phyloP scores from a whole-genome alignment of 768 basidiomycete genomes.

The Lactarius quietus region DNA sequence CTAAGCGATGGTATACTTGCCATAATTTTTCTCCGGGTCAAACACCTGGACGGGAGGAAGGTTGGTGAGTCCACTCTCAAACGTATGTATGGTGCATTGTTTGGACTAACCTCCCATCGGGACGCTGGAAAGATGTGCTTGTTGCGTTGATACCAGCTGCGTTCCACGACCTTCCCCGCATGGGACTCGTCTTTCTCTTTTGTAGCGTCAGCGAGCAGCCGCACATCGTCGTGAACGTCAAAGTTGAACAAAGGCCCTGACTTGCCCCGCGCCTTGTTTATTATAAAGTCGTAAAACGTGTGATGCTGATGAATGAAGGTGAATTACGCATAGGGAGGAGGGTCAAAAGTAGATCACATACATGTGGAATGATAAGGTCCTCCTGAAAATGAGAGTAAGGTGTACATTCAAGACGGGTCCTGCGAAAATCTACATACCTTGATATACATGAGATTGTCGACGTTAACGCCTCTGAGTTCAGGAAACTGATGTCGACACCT shows the following conservation, averaged over 20 bases:
- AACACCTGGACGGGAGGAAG: conserved; percentile 56
- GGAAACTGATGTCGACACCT: conserved; percentile 93
- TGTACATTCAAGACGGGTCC: background rate
- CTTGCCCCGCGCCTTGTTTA: conserved; percentile 98
- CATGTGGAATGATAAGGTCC: conserved; percentile 96
- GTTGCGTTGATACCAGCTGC: conserved; percentile 92
- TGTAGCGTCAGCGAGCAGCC: conserved; percentile 89
- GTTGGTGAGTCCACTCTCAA: conserved; percentile 2
- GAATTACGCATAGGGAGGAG: background rate
- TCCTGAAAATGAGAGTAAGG: conserved; percentile 52
- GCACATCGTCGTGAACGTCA: conserved; percentile 98
- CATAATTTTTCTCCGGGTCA: conserved; percentile 91
- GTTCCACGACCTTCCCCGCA: conserved; percentile 96
- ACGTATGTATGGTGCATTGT: background rate
- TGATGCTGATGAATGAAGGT: conserved; percentile 60
- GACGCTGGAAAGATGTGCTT: conserved; percentile 98
- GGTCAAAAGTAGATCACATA: conserved; percentile 37
- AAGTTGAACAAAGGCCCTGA: conserved; percentile 98
- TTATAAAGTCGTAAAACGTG: conserved; percentile 97
- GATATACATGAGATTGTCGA: conserved; percentile 98
- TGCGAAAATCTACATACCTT: conserved; percentile 52
- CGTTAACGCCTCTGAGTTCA: conserved; percentile 83
- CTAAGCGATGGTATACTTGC: conserved; percentile 78
- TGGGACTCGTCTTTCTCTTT: conserved; percentile 98
- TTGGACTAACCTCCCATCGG: conserved; percentile 84